These are phyloP conservation scores for Pigoraptor vietnamica DNA, from an alignment of 78 protist genomes.

Conservation along the genomic window DNA sequence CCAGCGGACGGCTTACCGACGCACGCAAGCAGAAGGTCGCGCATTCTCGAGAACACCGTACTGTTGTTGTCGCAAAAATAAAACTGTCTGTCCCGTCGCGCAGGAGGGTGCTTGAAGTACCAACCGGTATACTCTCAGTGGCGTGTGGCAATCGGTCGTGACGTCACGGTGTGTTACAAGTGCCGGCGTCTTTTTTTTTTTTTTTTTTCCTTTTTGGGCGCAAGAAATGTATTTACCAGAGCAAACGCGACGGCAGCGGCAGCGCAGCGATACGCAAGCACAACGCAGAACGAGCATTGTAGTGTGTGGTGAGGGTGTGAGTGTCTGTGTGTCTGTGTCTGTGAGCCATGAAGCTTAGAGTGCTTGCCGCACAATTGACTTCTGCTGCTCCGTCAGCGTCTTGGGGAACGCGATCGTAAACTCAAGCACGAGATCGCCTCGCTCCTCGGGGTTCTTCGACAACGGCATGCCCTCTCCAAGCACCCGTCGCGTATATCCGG, in stretches of 20 bases:
- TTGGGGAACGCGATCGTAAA: not conserved
- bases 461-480: not conserved
- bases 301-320: too few relatives aligned
- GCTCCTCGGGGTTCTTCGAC: not conserved
- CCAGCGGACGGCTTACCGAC: constrained; percentile 80
- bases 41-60: not conserved
- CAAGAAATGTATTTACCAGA: too few relatives aligned
- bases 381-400: not conserved
- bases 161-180: too few relatives aligned
- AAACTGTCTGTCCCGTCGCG: not conserved
- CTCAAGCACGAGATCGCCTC: not conserved
- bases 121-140: too few relatives aligned
- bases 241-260: not conserved
- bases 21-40: constrained; percentile 30
- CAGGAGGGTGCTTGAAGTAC: too few relatives aligned
- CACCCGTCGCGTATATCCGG: not conserved
- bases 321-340: too few relatives aligned
- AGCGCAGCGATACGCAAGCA: not conserved
- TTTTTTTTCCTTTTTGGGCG: too few relatives aligned
- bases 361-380: not conserved
- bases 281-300: too few relatives aligned
- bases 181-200: too few relatives aligned
- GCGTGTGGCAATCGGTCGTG: too few relatives aligned
- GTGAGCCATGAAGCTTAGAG: too few relatives aligned
- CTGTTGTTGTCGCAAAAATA: too few relatives aligned